Percentiles rank a stretch among this genome's conserved stretches.
phyloP scores from a whole-genome alignment of 163 green algal species.

The Chlorella variabilis region DNA sequence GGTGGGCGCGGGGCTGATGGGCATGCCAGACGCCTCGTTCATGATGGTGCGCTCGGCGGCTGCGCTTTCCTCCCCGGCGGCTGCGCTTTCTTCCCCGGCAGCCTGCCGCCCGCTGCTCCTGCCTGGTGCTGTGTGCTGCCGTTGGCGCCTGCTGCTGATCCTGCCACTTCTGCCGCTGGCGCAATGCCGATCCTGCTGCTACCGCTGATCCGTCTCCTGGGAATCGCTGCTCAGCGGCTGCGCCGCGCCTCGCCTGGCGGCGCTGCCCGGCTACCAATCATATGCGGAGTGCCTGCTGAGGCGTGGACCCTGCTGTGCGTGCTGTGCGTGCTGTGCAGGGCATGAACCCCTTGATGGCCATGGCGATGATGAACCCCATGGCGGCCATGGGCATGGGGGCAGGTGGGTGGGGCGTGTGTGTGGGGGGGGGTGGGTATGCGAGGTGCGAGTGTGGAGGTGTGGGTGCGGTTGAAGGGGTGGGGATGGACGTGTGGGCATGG shows the following conservation, averaged over 20 bases:
- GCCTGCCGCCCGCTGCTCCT: not conserved
- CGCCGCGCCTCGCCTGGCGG: too few species aligned
- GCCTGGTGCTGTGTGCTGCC: too few species aligned
- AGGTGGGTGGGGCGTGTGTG: slow-evolving; percentile 6
- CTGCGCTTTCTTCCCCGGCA: not conserved
- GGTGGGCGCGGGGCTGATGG: slow-evolving; percentile 19
- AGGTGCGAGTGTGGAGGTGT: not conserved
- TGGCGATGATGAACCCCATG: slow-evolving; percentile 14
- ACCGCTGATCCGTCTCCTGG: too few species aligned
- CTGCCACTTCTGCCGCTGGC: too few species aligned
- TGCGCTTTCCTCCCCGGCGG: not conserved
- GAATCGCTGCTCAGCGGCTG: too few species aligned
- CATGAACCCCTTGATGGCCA: slow-evolving; percentile 15
- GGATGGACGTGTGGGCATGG: not conserved
- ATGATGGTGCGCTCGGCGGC: slow-evolving; percentile 15
- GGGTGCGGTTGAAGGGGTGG: not conserved
- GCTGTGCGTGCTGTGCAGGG: not conserved
- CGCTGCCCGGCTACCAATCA: too few species aligned
- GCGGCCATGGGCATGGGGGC: not conserved
- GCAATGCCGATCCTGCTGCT: too few species aligned
- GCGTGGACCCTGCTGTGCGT: not conserved
- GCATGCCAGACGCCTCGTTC: slow-evolving; percentile 12
- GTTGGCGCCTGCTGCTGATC: too few species aligned
- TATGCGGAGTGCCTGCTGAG: too few species aligned
- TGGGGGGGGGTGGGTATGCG: not conserved